Evolutionary conservation across 2,329 filamentous ascomycete genomes (phyloP).

Genomic region (Sporothrix phasma): DNA sequence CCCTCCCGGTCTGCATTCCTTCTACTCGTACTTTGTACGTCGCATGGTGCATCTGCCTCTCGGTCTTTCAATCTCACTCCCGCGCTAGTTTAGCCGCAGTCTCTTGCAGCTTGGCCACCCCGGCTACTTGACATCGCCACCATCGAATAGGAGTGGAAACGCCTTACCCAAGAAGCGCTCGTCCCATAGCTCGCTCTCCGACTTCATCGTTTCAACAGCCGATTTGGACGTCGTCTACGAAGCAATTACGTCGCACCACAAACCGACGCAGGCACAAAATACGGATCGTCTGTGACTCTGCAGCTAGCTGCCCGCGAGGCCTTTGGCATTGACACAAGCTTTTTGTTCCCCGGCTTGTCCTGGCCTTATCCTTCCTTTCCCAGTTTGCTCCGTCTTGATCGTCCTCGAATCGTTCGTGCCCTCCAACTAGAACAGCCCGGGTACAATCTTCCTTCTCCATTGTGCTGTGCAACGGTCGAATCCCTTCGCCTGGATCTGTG

Average conservation of each 20-base stretch:
- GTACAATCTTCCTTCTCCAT: neutral
- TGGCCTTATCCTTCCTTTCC: neutral
- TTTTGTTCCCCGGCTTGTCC: neutral
- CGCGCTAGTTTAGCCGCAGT: conserved; percentile 14
- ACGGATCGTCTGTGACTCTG: neutral
- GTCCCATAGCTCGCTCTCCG: neutral
- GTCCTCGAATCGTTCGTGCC: neutral
- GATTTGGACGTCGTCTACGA: neutral
- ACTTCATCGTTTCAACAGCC: too few species aligned
- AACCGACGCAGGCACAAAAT: neutral
- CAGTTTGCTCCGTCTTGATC: neutral
- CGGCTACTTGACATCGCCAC: conserved; percentile 7
- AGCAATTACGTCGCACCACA: neutral
- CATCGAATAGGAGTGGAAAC: conserved; percentile 6
- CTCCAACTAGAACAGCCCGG: neutral
- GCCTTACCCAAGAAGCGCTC: neutral
- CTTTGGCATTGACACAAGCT: neutral
- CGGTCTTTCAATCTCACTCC: conserved; percentile 8
- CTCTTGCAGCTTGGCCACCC: neutral
- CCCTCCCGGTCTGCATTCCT: conserved; percentile 4
- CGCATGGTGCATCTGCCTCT: neutral
- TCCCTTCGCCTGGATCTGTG: neutral
- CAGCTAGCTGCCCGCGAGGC: neutral
- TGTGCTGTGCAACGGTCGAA: neutral
- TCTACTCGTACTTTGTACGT: too few species aligned